Evolutionary conservation across 2,329 filamentous ascomycete species (phyloP), one percentile per base, ranked within the genome.

Genomic region (Tolypocladium paradoxum): DNA sequence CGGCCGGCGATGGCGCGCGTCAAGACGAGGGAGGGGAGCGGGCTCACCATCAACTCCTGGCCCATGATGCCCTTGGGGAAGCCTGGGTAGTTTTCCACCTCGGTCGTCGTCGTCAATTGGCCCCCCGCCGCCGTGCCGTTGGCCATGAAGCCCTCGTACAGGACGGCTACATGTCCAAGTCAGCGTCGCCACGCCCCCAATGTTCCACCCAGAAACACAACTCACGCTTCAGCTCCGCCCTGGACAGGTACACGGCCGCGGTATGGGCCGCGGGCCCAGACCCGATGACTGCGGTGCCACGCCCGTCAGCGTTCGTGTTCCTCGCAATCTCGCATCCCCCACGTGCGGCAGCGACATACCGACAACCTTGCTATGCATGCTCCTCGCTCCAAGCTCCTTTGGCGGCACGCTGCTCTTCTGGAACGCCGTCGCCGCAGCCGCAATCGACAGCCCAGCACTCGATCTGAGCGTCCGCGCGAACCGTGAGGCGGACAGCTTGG

Each of bases 231-330:
- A 99, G 75, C 70, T 99, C 92, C 56, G 93, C 93, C 68, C 93
- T 87, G 48, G 91, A 87, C 64, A 96, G 85, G 74, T 99, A 99
- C 69, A 99, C 84, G 70, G 93, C 93, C 57, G 93, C 93, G 48
- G 93, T 99, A 76, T 99, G 93, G 73, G 91, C 93, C 62, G 91
- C 93, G 58, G 93, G 93, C 76, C 93, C 93, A 57, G 93, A 99
- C 76, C 93, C 91, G 74, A 89, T 87, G 67, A 90, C 81, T 84
- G 54, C 57, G n/a, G n/a, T n/a, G n/a, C n/a, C n/a, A n/a, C n/a
- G 22, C 20, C n/a, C 9, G 22, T 12, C 48, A 36, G 40, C 37
- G 45, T 52, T 12, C 43, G n/a, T 1, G 2, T 18, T 3, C 1
- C 27, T 16, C 27, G 9, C 34, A 6, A 6, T 18, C 43, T 6